Evolutionary conservation across 2,329 filamentous ascomycete genomes (phyloP).

Genomic region (Fusarium temperatum): DNA sequence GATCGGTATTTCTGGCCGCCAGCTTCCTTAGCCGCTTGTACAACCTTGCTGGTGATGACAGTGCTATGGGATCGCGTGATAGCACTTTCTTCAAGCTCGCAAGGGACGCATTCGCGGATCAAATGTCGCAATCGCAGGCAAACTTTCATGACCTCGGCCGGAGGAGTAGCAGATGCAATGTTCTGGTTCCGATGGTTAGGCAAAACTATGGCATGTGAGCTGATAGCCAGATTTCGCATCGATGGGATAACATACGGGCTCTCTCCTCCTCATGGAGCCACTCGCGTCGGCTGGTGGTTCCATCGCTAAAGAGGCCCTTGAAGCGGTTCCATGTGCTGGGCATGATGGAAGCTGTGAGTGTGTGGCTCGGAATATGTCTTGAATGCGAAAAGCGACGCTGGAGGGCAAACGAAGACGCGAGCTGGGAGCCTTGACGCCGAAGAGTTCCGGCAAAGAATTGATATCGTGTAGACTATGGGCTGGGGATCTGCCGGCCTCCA

Average conservation of each 20-base stretch:
- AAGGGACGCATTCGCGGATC: conserved; percentile 88
- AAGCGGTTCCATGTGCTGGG: conserved; percentile 42
- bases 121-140: conserved; percentile 91
- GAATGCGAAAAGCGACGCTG: not conserved
- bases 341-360: conserved; percentile 29
- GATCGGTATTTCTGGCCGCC: conserved; percentile 77
- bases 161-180: conserved; percentile 73
- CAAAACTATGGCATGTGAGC: conserved; percentile 62
- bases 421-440: not conserved
- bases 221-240: not conserved
- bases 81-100: conserved; percentile 80
- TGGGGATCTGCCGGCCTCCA: conserved; percentile 10
- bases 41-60: conserved; percentile 82
- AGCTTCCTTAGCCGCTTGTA: conserved; percentile 83
- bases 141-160: conserved; percentile 85
- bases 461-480: not conserved
- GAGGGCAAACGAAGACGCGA: not conserved
- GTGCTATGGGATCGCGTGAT: conserved; percentile 85
- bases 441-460: not conserved
- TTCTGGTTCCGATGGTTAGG: conserved; percentile 67
- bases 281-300: conserved; percentile 42
- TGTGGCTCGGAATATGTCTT: not conserved
- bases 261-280: conserved; percentile 56
- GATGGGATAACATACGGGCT: conserved; percentile 51
- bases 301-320: conserved; percentile 44